Evolutionary conservation across 2,329 filamentous ascomycete genomes (phyloP).

Genomic region (Hymenoscyphus fructigenus): DNA sequence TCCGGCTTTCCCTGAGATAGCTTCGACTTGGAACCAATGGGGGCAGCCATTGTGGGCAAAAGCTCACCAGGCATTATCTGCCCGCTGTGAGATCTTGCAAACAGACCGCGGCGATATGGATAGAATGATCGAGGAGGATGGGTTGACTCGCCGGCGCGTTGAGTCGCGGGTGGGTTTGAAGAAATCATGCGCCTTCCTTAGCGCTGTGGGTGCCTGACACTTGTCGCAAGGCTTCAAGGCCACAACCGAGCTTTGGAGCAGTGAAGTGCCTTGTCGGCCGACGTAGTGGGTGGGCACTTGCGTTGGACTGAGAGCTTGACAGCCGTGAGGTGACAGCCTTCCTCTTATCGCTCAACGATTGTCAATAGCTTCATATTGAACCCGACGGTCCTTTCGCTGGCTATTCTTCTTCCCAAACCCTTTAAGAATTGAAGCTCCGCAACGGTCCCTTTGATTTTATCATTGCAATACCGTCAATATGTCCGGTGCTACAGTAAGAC

Average conservation of each 20-base stretch:
- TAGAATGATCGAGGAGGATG: conserved; percentile 16
- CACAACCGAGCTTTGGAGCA: not conserved
- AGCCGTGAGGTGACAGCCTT: conserved; percentile 19
- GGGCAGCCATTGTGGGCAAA: conserved; percentile 37
- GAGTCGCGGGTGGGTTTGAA: conserved; percentile 23
- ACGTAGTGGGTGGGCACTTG: conserved; percentile 21
- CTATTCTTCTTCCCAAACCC: not conserved
- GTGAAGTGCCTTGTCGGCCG: conserved; percentile 13
- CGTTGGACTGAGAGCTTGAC: conserved; percentile 17
- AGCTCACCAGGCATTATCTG: conserved; percentile 39
- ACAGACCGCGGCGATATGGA: conserved; percentile 22
- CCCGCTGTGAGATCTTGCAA: conserved; percentile 30
- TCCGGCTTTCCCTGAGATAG: conserved; percentile 35
- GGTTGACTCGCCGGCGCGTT: conserved; percentile 22
- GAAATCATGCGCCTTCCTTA: conserved; percentile 20
- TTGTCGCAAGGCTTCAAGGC: conserved; percentile 8
- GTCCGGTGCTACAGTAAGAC: conserved; percentile 52
- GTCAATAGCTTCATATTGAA: conserved; percentile 5
- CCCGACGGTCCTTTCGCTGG: not conserved
- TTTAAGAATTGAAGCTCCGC: not conserved
- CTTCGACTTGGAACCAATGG: conserved; percentile 34
- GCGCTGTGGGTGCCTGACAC: conserved; percentile 15
- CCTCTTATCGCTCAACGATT: conserved; percentile 23
- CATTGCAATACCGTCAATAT: conserved; percentile 39
- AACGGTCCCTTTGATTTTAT: not conserved